Evolutionary conservation across 108 stramenopile species (phyloP).

Genomic region (Cyclotella kingstonii): DNA sequence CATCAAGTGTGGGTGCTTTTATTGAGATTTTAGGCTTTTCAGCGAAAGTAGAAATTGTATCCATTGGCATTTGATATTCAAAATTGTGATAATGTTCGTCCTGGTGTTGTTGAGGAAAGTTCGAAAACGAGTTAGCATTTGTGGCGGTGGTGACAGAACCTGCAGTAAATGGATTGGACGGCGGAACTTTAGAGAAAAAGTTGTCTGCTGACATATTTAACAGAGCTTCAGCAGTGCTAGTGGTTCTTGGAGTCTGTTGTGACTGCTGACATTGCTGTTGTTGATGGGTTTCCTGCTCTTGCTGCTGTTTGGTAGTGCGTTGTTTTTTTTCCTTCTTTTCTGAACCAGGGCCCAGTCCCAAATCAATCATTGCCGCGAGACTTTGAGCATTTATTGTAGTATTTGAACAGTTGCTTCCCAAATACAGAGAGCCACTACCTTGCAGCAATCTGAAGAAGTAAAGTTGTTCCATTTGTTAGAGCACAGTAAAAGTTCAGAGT

Average conservation of each 20-base stretch:
- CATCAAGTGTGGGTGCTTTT: constrained; percentile 61
- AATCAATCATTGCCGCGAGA: constrained; percentile 18
- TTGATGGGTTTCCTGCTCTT: neutral
- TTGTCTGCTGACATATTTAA: constrained; percentile 18
- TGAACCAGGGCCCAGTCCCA: constrained; percentile 12
- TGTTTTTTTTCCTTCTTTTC: constrained; percentile 15
- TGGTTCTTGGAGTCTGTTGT: constrained; percentile 7
- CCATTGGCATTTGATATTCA: neutral
- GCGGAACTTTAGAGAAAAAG: too few relatives aligned
- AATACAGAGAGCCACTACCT: neutral
- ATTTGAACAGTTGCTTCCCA: neutral
- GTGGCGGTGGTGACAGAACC: neutral
- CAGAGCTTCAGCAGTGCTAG: constrained; percentile 11
- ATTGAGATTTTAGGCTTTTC: constrained; percentile 45
- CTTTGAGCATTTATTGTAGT: constrained; percentile 10
- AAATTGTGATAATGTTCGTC: constrained; percentile 4
- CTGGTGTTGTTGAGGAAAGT: neutral
- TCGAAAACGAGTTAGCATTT: neutral
- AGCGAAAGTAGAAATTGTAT: too few relatives aligned
- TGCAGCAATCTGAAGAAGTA: neutral
- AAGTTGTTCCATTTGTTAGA: too few relatives aligned
- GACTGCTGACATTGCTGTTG: constrained; percentile 7
- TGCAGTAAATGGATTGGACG: neutral
- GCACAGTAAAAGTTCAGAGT: too few relatives aligned
- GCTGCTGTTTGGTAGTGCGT: neutral